Conservation (phyloP, 192 early-diverging fungal genomes). For the Entophlyctis luteolus region DNA sequence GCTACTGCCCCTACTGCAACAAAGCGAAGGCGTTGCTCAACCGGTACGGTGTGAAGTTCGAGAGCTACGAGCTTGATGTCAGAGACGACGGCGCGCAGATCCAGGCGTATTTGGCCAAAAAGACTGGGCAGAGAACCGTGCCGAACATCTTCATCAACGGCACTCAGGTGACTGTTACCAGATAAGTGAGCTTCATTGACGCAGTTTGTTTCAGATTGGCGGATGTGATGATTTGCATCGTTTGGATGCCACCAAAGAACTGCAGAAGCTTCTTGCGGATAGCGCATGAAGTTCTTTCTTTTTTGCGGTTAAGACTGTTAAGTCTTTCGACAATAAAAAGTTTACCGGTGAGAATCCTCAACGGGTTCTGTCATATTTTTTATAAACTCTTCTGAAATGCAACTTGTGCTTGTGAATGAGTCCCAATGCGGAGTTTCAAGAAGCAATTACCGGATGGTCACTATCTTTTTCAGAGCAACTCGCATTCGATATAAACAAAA, state of each 20-base stretch:
- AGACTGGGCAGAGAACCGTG: slow-evolving; percentile 47
- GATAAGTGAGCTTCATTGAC: too few species aligned
- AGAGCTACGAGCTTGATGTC: slow-evolving; percentile 34
- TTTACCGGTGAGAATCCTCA: too few species aligned
- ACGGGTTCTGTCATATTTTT: too few species aligned
- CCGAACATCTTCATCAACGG: slow-evolving; percentile 47
- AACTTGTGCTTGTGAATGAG: too few species aligned
- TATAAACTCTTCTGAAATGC: too few species aligned
- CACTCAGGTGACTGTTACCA: slow-evolving; percentile 30
- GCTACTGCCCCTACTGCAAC: slow-evolving; percentile 51
- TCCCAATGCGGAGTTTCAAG: too few species aligned
- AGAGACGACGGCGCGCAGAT: slow-evolving; percentile 41
- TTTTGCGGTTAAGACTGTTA: too few species aligned
- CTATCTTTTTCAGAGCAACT: too few species aligned
- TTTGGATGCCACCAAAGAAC: slow-evolving; percentile 22
- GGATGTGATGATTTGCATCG: slow-evolving; percentile 42
- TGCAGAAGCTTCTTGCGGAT: slow-evolving; percentile 33
- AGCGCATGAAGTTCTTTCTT: too few species aligned
- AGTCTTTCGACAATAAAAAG: too few species aligned
- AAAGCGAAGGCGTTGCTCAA: slow-evolving; percentile 50
- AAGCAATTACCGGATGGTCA: too few species aligned
- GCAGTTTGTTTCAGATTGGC: slow-evolving; percentile 25
- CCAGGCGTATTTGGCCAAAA: slow-evolving; percentile 41
- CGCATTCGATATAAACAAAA: too few species aligned
- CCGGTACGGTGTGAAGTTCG: slow-evolving; percentile 30